A percentile compares a stretch with the other conserved stretches of the same genome.
Conservation (phyloP, 345 rosid genomes). For the Limnanthes douglasii region DNA sequence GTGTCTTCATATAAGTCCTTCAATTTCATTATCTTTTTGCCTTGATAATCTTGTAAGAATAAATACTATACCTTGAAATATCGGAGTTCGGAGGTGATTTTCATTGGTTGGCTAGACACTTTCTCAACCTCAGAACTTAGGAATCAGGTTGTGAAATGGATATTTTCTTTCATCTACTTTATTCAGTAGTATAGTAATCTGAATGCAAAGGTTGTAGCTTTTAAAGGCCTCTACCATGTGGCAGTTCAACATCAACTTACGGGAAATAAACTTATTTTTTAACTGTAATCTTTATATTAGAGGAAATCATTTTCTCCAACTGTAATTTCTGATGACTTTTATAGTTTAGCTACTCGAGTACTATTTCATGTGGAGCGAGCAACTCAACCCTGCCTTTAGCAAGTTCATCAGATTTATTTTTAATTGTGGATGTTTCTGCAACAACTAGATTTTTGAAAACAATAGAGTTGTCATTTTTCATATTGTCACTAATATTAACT, state of each 20-base stretch:
- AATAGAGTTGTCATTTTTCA: conserved; percentile 8
- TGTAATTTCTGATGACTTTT: conserved; percentile 8
- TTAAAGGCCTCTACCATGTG: no score
- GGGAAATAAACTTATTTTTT: conserved; percentile 30
- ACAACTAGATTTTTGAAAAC: conserved; percentile 8
- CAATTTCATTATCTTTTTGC: conserved; percentile 33
- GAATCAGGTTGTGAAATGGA: conserved; percentile 8
- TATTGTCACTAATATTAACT: conserved; percentile 5
- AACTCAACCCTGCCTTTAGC: conserved; percentile 6
- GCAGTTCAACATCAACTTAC: conserved; percentile 14
- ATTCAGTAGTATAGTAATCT: conserved; percentile 10
- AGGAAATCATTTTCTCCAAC: conserved; percentile 4
- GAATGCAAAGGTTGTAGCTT: no score
- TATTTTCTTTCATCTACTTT: conserved; percentile 12
- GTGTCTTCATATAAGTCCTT: conserved; percentile 22
- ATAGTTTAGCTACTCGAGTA: conserved; percentile 3
- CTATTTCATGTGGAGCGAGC: conserved; percentile 11
- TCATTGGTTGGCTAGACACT: conserved; percentile 5
- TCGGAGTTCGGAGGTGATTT: conserved; percentile 11
- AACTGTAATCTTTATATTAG: conserved; percentile 1
- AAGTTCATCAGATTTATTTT: no score
- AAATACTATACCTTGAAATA: conserved; percentile 33
- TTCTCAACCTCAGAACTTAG: conserved; percentile 10
- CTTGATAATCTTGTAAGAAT: conserved; percentile 49
- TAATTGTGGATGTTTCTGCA: background rate